Conservation (phyloP, 2,329 filamentous ascomycete species). For the Nemania bipapillata region DNA sequence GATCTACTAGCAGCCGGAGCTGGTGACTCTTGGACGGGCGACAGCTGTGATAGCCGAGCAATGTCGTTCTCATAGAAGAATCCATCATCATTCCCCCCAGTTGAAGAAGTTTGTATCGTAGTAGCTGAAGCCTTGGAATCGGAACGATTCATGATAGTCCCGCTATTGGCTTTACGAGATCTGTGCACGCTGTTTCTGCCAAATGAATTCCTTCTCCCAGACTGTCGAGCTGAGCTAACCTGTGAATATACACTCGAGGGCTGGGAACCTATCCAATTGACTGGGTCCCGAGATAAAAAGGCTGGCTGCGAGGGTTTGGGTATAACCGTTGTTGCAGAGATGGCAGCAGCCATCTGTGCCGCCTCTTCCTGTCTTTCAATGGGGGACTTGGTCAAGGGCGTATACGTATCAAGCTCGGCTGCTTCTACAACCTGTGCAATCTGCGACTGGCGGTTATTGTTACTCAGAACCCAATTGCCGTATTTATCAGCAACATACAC, state of each 20-base stretch:
- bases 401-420: conserved; percentile 49
- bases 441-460: conserved; percentile 49
- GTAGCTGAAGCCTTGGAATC: conserved; percentile 53
- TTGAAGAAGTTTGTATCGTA: conserved; percentile 53
- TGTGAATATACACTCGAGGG: conserved; percentile 56
- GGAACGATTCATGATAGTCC: conserved; percentile 41
- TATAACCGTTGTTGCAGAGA: conserved; percentile 43
- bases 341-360: conserved; percentile 41
- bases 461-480: conserved; percentile 65
- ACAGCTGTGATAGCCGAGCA: conserved; percentile 53
- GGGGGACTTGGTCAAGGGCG: conserved; percentile 49
- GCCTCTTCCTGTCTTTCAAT: conserved; percentile 47
- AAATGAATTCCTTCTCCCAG: conserved; percentile 30
- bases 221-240: conserved; percentile 43
- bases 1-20: conserved; percentile 50
- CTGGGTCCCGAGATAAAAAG: conserved; percentile 45
- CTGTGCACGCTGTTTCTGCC: conserved; percentile 39
- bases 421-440: conserved; percentile 37
- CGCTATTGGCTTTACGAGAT: conserved; percentile 38
- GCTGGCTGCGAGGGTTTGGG: conserved; percentile 48
- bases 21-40: conserved; percentile 63
- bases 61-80: conserved; percentile 49
- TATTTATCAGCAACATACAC: conserved; percentile 64
- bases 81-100: conserved; percentile 49
- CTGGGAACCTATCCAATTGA: conserved; percentile 43